A percentile compares a stretch with the other conserved stretches of the same genome.
Evolutionary conservation across 192 early-diverging fungal species (phyloP).

Genomic region (Phycomyces nitens): DNA sequence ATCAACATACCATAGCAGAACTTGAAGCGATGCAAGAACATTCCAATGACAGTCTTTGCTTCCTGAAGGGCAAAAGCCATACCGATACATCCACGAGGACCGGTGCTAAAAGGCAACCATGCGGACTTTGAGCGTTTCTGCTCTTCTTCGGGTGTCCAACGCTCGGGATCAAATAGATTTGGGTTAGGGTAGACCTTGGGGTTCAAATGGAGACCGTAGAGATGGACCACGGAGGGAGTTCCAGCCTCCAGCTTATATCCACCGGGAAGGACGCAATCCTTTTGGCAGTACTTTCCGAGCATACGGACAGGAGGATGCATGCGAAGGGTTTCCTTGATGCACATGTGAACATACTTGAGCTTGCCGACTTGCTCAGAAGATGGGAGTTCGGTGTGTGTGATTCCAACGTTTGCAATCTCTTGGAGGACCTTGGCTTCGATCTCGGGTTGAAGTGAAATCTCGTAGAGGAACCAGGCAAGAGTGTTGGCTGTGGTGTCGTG

Average conservation of each 20-base stretch:
- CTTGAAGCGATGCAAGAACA: conserved; percentile 42
- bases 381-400: conserved; percentile 14
- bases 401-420: conserved; percentile 24
- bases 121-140: conserved; percentile 21
- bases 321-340: conserved; percentile 27
- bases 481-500: conserved; percentile 37
- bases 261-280: conserved; percentile 27
- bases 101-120: conserved; percentile 36
- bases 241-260: conserved; percentile 21
- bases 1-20: conserved; percentile 31
- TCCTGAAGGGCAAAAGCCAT: conserved; percentile 54
- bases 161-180: conserved; percentile 28
- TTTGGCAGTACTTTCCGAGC: conserved; percentile 22
- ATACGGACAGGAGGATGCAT: conserved; percentile 24
- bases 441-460: conserved; percentile 28
- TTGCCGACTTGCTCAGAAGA: conserved; percentile 18
- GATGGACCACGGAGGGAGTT: background rate
- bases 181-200: conserved; percentile 24
- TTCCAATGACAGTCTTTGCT: conserved; percentile 51
- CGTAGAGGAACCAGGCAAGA: conserved; percentile 29
- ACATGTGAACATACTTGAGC: conserved; percentile 17
- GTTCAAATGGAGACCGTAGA: conserved; percentile 21
- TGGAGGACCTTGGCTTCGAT: conserved; percentile 20
- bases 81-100: conserved; percentile 36
- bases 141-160: conserved; percentile 30